Evolutionary conservation across 345 rosid genomes (phyloP).

Genomic region (Odontarrhena argentea): DNA sequence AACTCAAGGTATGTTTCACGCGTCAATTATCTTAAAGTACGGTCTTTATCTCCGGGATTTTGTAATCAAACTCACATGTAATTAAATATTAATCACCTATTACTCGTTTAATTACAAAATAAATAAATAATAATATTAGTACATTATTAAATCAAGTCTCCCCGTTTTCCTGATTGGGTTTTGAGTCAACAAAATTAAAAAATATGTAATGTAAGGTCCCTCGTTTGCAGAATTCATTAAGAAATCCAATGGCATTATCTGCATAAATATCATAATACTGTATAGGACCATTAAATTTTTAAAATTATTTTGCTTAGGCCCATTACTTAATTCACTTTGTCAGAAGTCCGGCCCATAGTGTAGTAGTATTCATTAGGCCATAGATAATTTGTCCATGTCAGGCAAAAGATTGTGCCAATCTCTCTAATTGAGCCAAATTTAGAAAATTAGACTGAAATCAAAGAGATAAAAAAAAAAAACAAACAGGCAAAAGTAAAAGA

Average conservation of each 20-base stretch:
- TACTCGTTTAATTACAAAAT: constrained; percentile 13
- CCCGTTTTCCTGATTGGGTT: constrained; percentile 17
- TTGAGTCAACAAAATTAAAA: background rate
- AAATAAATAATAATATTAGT: background rate
- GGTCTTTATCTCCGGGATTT: constrained; percentile 35
- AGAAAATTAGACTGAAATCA: background rate
- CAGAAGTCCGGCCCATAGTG: background rate
- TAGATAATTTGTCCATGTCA: background rate
- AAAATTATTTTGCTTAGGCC: background rate
- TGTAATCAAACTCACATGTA: constrained; percentile 14
- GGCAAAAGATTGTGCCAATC: background rate
- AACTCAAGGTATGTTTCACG: constrained; percentile 39
- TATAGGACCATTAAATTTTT: background rate
- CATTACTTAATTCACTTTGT: constrained; percentile 7
- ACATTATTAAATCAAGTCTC: background rate
- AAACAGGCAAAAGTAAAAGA: no score
- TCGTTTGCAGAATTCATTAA: background rate
- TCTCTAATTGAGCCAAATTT: background rate
- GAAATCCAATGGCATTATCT: constrained; percentile 9
- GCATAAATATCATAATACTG: background rate
- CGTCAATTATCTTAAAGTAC: constrained; percentile 38
- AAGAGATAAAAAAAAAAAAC: no score
- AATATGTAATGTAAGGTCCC: background rate
- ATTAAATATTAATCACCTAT: constrained; percentile 22
- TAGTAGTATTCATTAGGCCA: constrained; percentile 11